Percentiles rank a stretch among this genome's conserved stretches.
These are phyloP conservation scores for Agroathelia rolfsii DNA, from an alignment of 1,284 basidiomycete species.

Conservation along the genomic window DNA sequence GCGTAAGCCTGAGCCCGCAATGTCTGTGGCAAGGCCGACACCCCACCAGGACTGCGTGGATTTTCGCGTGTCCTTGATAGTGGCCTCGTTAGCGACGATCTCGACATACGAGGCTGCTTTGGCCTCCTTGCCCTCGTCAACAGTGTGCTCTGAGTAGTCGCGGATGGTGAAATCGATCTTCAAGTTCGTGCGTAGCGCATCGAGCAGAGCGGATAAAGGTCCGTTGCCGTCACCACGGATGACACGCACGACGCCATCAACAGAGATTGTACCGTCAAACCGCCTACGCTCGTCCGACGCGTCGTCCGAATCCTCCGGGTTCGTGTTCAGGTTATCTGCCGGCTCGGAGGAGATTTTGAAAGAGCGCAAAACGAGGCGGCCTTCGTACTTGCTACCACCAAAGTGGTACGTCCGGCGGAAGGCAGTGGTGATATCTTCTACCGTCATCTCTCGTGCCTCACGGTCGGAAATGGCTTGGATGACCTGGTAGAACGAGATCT, in stretches of 20 bases:
- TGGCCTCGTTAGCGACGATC: slow-evolving; percentile 58
- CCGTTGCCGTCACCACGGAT: slow-evolving; percentile 93
- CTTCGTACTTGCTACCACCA: slow-evolving; percentile 72
- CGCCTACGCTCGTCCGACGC: slow-evolving; percentile 51
- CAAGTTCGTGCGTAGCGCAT: slow-evolving; percentile 79
- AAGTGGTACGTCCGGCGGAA: slow-evolving; percentile 84
- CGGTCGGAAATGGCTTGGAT: slow-evolving; percentile 86
- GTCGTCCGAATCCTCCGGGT: slow-evolving; percentile 28
- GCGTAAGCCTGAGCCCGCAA: slow-evolving; percentile 86
- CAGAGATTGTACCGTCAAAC: slow-evolving; percentile 80
- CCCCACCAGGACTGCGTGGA: slow-evolving; percentile 83
- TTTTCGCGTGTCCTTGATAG: slow-evolving; percentile 45
- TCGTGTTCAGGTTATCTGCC: slow-evolving; percentile 28
- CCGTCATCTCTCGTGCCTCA: slow-evolving; percentile 91
- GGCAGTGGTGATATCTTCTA: slow-evolving; percentile 90
- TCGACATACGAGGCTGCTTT: slow-evolving; percentile 96
- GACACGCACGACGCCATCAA: slow-evolving; percentile 76
- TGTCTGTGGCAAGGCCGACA: slow-evolving; percentile 90
- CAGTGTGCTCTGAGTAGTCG: slow-evolving; percentile 90
- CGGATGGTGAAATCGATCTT: slow-evolving; percentile 80
- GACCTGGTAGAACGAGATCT: slow-evolving; percentile 90
- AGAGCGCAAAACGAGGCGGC: slow-evolving; percentile 73
- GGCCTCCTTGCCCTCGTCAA: slow-evolving; percentile 75
- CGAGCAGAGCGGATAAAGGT: slow-evolving; percentile 85
- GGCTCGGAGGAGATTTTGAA: slow-evolving; percentile 70